These are phyloP conservation scores for Suhomyces anneliseae DNA, from an alignment of 1,139 yeast genomes.

Conservation along the genomic window DNA sequence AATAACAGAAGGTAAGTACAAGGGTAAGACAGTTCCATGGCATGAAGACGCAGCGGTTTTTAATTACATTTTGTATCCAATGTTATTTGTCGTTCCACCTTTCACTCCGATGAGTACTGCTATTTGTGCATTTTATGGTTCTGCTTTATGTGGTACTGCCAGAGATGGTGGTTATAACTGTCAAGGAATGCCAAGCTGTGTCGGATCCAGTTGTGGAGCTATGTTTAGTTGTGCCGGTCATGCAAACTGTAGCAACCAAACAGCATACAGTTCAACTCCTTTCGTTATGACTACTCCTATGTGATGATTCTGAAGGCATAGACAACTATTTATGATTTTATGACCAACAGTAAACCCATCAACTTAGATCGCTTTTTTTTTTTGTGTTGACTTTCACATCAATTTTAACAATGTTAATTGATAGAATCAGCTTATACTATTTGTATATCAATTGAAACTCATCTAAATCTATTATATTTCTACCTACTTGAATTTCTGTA, in stretches of 20 bases:
- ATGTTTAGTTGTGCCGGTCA: slow-evolving; percentile 1
- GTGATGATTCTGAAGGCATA: too few species aligned
- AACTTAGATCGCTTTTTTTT: too few species aligned
- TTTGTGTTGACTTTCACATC: too few species aligned
- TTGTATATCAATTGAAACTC: too few species aligned
- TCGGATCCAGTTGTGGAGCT: not conserved
- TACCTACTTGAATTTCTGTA: too few species aligned
- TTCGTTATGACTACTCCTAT: too few species aligned
- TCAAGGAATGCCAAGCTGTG: slow-evolving; percentile 10
- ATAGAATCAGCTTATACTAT: too few species aligned
- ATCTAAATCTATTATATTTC: too few species aligned
- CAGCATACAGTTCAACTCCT: too few species aligned
- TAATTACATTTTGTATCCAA: slow-evolving; percentile 7
- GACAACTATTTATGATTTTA: too few species aligned
- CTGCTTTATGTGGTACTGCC: slow-evolving; percentile 14
- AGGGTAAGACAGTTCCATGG: slow-evolving; percentile 12
- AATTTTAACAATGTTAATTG: too few species aligned
- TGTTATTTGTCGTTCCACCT: slow-evolving; percentile 14
- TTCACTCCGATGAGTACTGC: slow-evolving; percentile 7
- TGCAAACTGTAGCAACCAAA: not conserved
- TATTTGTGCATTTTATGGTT: slow-evolving; percentile 11
- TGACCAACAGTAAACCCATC: too few species aligned
- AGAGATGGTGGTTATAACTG: slow-evolving; percentile 14
- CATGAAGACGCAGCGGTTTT: not conserved
- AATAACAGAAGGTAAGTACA: slow-evolving; percentile 8